Percentiles rank a stretch among this genome's conserved stretches.
Conservation (phyloP, 2,329 filamentous ascomycete genomes). For the Thielaviopsis ethacetica region DNA sequence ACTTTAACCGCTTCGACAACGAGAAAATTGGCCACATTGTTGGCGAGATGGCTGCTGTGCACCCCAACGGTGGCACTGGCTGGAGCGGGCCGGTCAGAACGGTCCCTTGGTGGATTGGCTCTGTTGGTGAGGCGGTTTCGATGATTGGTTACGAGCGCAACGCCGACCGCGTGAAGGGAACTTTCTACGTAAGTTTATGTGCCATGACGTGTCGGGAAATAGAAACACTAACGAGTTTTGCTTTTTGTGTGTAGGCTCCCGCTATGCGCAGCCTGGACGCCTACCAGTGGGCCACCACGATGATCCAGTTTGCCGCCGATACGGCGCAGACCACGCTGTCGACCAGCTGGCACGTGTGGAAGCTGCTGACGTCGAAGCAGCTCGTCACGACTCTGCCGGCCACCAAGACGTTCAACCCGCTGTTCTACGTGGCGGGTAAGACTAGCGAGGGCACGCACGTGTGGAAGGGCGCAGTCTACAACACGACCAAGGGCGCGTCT, state of each 20-base stretch:
- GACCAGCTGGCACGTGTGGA: constrained; percentile 33
- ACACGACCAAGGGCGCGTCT: constrained; percentile 27
- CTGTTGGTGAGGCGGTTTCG: constrained; percentile 48
- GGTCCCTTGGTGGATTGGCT: constrained; percentile 41
- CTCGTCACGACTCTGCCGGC: constrained; percentile 31
- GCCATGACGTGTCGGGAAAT: too few species aligned
- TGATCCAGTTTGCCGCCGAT: constrained; percentile 32
- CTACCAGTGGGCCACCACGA: constrained; percentile 36
- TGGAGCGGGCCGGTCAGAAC: constrained; percentile 28
- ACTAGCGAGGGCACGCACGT: constrained; percentile 26
- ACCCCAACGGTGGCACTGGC: constrained; percentile 33
- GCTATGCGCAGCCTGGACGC: constrained; percentile 32
- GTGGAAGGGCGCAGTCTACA: constrained; percentile 37
- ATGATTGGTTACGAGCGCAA: constrained; percentile 51
- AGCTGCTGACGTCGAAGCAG: constrained; percentile 29
- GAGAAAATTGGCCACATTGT: constrained; percentile 20
- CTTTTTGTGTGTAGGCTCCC: constrained; percentile 20
- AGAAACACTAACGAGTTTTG: neutral
- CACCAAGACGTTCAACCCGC: constrained; percentile 25
- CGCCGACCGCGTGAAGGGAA: constrained; percentile 38
- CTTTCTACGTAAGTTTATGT: constrained; percentile 23
- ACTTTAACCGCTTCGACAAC: constrained; percentile 39
- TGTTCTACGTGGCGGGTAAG: constrained; percentile 33
- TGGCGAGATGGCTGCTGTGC: constrained; percentile 35
- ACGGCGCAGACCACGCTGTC: constrained; percentile 30